phyloP scores from a whole-genome alignment of 495 filamentous ascomycete species.

The Penicillium simplicissimum region DNA sequence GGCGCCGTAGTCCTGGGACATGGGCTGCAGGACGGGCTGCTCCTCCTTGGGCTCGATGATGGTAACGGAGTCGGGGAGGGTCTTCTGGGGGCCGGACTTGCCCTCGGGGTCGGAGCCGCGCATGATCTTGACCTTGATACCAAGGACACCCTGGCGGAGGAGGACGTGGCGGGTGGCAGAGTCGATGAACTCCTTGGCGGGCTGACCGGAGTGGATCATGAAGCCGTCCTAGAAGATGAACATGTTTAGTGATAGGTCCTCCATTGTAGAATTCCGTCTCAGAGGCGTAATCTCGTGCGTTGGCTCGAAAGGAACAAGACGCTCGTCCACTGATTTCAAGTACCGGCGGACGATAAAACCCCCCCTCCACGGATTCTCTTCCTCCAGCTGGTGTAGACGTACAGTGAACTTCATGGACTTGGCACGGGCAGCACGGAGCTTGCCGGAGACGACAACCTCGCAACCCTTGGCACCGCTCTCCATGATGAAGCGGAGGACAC shows the following conservation, averaged over 20 bases:
- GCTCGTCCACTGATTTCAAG: background rate
- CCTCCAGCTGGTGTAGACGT: slow-evolving; percentile 34
- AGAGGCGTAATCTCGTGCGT: background rate
- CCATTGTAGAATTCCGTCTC: background rate
- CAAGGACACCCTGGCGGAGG: slow-evolving; percentile 97
- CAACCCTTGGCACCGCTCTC: slow-evolving; percentile 99
- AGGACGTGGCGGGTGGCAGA: slow-evolving; percentile 97
- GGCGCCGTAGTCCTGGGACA: slow-evolving; percentile 96
- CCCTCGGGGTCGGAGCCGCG: slow-evolving; percentile 98
- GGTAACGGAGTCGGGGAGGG: slow-evolving; percentile 95
- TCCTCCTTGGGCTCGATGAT: slow-evolving; percentile 99
- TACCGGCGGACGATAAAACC: background rate
- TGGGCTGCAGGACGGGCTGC: slow-evolving; percentile 86
- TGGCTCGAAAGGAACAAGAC: background rate
- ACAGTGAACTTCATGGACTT: slow-evolving; percentile 99
- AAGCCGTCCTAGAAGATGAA: slow-evolving; percentile 73
- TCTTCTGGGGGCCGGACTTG: slow-evolving; percentile 95
- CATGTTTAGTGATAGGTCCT: slow-evolving; percentile 18
- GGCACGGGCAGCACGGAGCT: slow-evolving; percentile 96
- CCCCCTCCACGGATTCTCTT: background rate
- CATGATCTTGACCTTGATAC: slow-evolving; percentile 99
- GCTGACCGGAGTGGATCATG: slow-evolving; percentile 99
- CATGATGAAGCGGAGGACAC: slow-evolving; percentile 99
- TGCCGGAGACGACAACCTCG: slow-evolving; percentile 98
- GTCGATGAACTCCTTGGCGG: slow-evolving; percentile 99